Percentiles rank a stretch among this genome's conserved stretches.
Evolutionary conservation across 192 early-diverging fungal genomes (phyloP).

Genomic region (Diversispora epigaea): DNA sequence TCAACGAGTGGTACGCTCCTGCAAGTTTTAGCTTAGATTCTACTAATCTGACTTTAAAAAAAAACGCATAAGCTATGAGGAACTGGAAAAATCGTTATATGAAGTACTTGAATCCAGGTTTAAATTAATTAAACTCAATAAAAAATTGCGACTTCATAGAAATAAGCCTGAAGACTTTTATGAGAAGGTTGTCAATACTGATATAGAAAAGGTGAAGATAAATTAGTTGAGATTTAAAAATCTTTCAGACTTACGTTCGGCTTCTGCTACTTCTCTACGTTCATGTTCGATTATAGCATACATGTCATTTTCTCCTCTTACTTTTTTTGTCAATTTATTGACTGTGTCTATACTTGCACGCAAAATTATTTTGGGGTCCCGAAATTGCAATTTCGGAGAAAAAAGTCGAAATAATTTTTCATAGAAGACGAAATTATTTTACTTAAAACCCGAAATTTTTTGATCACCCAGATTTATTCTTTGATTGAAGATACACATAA

Average conservation of each 20-base stretch:
- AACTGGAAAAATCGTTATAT: constrained; percentile 26
- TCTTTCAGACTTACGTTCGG: not conserved
- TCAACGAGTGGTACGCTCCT: constrained; percentile 17
- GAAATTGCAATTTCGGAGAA: too few relatives aligned
- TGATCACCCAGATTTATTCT: too few relatives aligned
- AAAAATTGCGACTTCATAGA: not conserved
- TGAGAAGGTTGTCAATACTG: too few relatives aligned
- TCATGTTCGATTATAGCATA: constrained; percentile 5
- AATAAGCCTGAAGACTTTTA: not conserved
- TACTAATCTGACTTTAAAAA: not conserved
- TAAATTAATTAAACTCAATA: constrained; percentile 30
- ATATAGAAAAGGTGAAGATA: too few relatives aligned
- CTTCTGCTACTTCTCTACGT: constrained; percentile 20
- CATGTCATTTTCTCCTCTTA: not conserved
- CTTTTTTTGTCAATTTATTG: not conserved
- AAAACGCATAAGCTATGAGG: constrained; percentile 27
- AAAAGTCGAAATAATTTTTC: too few relatives aligned
- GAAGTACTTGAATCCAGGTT: not conserved
- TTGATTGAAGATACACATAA: too few relatives aligned
- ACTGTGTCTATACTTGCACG: too few relatives aligned
- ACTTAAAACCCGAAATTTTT: too few relatives aligned
- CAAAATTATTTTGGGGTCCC: too few relatives aligned
- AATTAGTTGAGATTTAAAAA: too few relatives aligned
- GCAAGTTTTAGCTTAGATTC: constrained; percentile 24
- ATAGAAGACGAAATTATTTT: too few relatives aligned